Evolutionary conservation across 345 rosid species (phyloP).

Genomic region (Chamaenerion angustifolium): DNA sequence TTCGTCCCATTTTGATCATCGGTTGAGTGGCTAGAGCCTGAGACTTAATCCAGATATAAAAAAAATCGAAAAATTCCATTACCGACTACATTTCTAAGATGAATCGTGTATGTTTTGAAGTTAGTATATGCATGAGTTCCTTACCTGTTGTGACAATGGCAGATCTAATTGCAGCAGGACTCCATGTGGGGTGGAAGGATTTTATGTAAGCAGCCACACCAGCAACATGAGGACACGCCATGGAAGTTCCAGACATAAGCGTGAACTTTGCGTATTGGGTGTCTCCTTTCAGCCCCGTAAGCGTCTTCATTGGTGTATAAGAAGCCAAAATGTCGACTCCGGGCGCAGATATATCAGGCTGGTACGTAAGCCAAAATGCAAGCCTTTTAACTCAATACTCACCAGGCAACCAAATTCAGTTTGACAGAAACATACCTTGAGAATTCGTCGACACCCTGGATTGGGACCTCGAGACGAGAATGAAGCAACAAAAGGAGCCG

Average conservation of each 20-base stretch:
- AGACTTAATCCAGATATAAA: too few species aligned
- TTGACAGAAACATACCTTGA: conserved; percentile 34
- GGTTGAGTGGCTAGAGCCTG: too few species aligned
- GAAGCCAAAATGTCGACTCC: conserved; percentile 77
- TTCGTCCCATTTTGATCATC: too few species aligned
- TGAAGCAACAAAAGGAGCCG: conserved; percentile 71
- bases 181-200: conserved; percentile 82
- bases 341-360: conserved; percentile 92
- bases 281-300: conserved; percentile 75
- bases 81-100: neutral
- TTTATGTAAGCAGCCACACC: conserved; percentile 81
- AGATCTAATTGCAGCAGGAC: conserved; percentile 71
- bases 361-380: neutral
- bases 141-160: conserved; percentile 85
- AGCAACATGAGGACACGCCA: conserved; percentile 86
- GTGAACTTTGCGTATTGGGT: conserved; percentile 59
- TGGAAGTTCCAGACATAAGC: conserved; percentile 83
- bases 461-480: conserved; percentile 93
- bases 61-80: too few species aligned
- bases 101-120: too few species aligned
- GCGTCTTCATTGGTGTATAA: conserved; percentile 57
- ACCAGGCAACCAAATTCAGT: too few species aligned
- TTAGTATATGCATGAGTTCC: too few species aligned
- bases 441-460: conserved; percentile 51
- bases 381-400: too few species aligned